Evolutionary conservation across 495 filamentous ascomycete genomes (phyloP).

Genomic region (Tuber aestivum): DNA sequence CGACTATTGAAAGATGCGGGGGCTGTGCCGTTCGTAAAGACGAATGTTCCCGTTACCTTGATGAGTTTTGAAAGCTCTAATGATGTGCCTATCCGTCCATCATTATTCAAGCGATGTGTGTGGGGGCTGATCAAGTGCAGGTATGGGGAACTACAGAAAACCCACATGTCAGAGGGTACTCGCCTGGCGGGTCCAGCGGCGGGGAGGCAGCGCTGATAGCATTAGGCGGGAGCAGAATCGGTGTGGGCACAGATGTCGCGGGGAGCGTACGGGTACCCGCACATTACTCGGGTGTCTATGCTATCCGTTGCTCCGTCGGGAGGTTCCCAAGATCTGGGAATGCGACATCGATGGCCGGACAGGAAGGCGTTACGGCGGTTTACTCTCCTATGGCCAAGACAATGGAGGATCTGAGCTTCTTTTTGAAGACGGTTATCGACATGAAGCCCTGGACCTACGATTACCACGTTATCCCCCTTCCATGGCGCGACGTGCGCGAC

Average conservation of each 20-base stretch:
- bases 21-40: slow-evolving; percentile 95
- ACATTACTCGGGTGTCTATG: slow-evolving; percentile 86
- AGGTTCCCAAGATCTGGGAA: slow-evolving; percentile 86
- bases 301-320: slow-evolving; percentile 86
- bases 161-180: slow-evolving; percentile 75
- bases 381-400: slow-evolving; percentile 94
- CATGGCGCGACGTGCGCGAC: slow-evolving; percentile 61
- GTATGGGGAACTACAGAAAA: slow-evolving; percentile 64
- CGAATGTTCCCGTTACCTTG: slow-evolving; percentile 84
- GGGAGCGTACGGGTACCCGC: slow-evolving; percentile 85
- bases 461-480: slow-evolving; percentile 73
- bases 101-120: neutral
- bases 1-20: slow-evolving; percentile 80
- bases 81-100: slow-evolving; percentile 59
- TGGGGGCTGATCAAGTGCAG: slow-evolving; percentile 23
- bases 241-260: slow-evolving; percentile 90
- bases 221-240: slow-evolving; percentile 79
- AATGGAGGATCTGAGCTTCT: slow-evolving; percentile 76
- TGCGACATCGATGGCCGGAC: slow-evolving; percentile 83
- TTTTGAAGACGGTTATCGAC: slow-evolving; percentile 66
- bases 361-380: slow-evolving; percentile 76
- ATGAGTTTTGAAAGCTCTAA: slow-evolving; percentile 89
- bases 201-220: slow-evolving; percentile 84
- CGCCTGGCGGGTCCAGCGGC: slow-evolving; percentile 85
- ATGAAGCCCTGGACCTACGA: slow-evolving; percentile 95